Conservation (phyloP, 139 green algal genomes). For the Astrephomene gubernaculifera region DNA sequence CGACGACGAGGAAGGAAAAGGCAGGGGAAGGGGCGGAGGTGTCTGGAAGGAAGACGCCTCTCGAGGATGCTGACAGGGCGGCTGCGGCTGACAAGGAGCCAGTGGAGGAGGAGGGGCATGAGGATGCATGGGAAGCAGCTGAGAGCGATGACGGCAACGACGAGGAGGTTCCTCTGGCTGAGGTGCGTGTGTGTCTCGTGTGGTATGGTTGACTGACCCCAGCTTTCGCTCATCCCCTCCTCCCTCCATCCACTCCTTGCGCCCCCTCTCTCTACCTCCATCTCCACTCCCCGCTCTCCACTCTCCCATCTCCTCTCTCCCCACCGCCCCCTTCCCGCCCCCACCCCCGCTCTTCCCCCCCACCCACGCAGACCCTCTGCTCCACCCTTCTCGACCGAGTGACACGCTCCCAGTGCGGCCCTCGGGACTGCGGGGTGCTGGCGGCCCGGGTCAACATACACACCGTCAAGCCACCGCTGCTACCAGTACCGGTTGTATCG, state of each 20-base stretch:
- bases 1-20: background rate
- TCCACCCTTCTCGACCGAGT: background rate
- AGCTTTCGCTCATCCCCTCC: background rate
- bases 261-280: background rate
- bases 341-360: too few relatives aligned
- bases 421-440: conserved; percentile 60
- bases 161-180: background rate
- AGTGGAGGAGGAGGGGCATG: background rate
- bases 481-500: background rate
- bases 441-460: conserved; percentile 31
- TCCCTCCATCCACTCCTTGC: background rate
- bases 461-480: background rate
- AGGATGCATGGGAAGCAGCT: background rate
- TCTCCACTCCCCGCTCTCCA: background rate
- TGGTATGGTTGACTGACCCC: too few relatives aligned
- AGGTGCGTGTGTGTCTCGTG: too few relatives aligned
- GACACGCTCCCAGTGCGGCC: background rate
- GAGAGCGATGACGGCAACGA: background rate
- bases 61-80: too few relatives aligned
- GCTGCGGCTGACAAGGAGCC: background rate
- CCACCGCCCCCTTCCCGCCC: background rate
- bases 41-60: background rate
- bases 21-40: background rate
- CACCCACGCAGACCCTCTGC: background rate
- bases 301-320: background rate